Conservation (phyloP, 2,329 filamentous ascomycete genomes). For the Ophiostoma ips region DNA sequence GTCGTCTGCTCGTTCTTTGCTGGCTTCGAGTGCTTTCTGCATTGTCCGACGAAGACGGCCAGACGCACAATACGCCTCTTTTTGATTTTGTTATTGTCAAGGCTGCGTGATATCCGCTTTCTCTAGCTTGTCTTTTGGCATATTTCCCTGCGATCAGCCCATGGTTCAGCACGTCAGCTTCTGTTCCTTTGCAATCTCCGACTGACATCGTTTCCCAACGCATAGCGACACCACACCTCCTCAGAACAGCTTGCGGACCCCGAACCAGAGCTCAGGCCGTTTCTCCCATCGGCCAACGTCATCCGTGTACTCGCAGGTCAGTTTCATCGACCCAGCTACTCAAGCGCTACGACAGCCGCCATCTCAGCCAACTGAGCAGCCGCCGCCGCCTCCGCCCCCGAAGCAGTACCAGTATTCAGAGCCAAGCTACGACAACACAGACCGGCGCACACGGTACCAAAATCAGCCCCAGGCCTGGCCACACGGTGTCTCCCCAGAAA, state of each 20-base stretch:
- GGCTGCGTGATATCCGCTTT: too few relatives aligned
- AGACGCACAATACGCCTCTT: not conserved
- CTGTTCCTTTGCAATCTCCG: too few relatives aligned
- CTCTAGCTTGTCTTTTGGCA: too few relatives aligned
- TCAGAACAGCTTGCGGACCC: conserved; percentile 20
- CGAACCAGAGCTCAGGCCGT: conserved; percentile 20
- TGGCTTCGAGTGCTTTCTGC: not conserved
- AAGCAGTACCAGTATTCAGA: not conserved
- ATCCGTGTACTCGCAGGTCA: conserved; percentile 47
- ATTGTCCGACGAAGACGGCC: not conserved
- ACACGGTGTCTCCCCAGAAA: conserved; percentile 39
- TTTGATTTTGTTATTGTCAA: too few relatives aligned
- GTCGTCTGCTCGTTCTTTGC: too few relatives aligned
- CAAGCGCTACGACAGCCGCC: conserved; percentile 10
- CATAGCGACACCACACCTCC: conserved; percentile 11
- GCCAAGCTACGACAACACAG: conserved; percentile 5
- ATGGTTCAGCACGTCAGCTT: too few relatives aligned
- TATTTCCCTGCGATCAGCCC: too few relatives aligned
- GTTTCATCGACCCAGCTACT: conserved; percentile 25
- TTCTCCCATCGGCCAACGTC: conserved; percentile 33
- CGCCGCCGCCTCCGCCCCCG: not conserved
- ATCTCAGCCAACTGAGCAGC: not conserved
- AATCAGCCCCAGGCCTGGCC: conserved; percentile 9
- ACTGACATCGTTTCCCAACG: too few relatives aligned
- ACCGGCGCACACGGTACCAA: not conserved